Percentiles rank a stretch among this genome's conserved stretches.
Conservation (phyloP, 805 yeast species). For the Yarrowia osloensis region DNA sequence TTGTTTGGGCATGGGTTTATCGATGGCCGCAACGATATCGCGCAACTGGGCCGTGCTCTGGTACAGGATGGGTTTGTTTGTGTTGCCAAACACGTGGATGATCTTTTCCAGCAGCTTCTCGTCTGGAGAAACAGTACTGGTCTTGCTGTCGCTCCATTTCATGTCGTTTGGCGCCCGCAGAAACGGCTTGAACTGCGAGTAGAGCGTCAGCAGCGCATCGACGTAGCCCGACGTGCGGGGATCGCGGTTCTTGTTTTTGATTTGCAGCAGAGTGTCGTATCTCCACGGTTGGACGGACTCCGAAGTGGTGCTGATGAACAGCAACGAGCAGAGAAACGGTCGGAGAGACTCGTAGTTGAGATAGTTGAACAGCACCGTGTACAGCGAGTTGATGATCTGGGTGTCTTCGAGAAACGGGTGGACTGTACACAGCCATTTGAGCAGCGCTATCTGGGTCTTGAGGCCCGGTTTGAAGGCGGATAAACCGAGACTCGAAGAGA, state of each 20-base stretch:
- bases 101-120: conserved; percentile 1
- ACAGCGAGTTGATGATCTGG: conserved; percentile 13
- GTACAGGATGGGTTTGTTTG: neutral
- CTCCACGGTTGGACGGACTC: conserved; percentile 9
- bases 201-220: conserved; percentile 7
- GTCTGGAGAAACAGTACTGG: neutral
- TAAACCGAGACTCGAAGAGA: neutral
- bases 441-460: neutral
- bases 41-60: neutral
- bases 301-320: conserved; percentile 1
- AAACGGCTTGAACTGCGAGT: conserved; percentile 8
- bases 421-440: conserved; percentile 22
- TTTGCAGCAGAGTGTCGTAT: conserved; percentile 15
- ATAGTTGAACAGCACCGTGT: conserved; percentile 20
- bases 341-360: conserved; percentile 18
- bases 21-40: conserved; percentile 8
- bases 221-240: neutral
- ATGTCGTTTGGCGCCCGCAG: neutral
- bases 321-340: conserved; percentile 1
- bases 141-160: conserved; percentile 6
- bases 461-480: neutral
- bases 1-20: conserved; percentile 19
- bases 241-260: conserved; percentile 27
- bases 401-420: conserved; percentile 10
- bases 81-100: neutral